Base-by-base conservation (phyloP, 768 basidiomycete species). In the Boletus tylopilopsis region DNA sequence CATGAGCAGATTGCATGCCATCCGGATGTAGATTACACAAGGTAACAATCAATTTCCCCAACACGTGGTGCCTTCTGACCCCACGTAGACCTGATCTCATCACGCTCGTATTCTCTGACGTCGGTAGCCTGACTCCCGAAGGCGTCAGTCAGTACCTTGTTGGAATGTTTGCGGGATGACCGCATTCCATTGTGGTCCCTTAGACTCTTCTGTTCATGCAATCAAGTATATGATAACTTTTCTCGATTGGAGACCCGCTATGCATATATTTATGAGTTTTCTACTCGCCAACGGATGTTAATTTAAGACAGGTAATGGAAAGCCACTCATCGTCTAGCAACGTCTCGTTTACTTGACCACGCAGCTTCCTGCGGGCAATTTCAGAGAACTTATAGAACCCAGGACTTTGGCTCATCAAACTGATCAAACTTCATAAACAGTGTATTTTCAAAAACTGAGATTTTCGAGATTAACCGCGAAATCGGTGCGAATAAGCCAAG, bases 141-240 rank as follows among this genome's bases (percentile, higher is more conserved):
- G 89, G 90, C 50, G 91, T 96, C 56, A 94, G 90, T 69, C 92
- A 94, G 67, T 94, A 94, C 67, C 78, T 96, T 37, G 94, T 96
- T 50, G 92, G 90, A 56, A 93, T 94, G 85, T 95, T 91, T 73
- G 85, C 88, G 55, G 88, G 83, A 58, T 87, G 63, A 73, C 37
- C 44, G 44, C 49, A 50, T 56, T 58, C 38, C 39, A 34, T 24
- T 25, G 35, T 52, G 38, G 51, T 45, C 38, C 47, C 30, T 49
- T 35, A 43, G 23, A 43, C 15, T 18, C 10, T 24, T 49, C 22
- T 47, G 42, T 40, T 22, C 49, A 37, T 51, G 38, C 52, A 45
- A 70, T 70, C 64, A 60, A 67, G 67, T 72, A 71, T 60, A 57
- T 64, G 69, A 74, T 72, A 68, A 68, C 57, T 62, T 66, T 65